These are phyloP conservation scores for Neolentinus lepideus DNA, from an alignment of 1,284 basidiomycete species.

Conservation along the genomic window DNA sequence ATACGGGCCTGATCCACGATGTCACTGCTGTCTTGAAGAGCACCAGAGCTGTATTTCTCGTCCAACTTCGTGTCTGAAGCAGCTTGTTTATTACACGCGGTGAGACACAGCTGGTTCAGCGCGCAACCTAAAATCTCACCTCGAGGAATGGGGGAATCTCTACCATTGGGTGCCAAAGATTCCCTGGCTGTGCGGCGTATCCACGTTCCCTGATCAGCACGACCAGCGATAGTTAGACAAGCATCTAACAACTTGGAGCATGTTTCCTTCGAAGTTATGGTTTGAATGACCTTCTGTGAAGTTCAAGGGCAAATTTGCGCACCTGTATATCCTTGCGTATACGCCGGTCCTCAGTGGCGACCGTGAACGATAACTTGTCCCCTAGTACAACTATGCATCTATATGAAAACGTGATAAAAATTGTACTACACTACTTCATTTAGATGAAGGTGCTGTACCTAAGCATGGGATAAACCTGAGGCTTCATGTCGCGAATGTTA, in stretches of 20 bases:
- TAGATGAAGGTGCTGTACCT: no score
- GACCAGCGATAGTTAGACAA: conserved; percentile 67
- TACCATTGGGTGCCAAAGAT: conserved; percentile 46
- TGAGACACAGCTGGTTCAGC: neutral
- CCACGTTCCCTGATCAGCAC: conserved; percentile 77
- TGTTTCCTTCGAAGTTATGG: conserved; percentile 49
- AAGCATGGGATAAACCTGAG: conserved; percentile 69
- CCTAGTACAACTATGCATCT: conserved; percentile 80
- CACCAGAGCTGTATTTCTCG: conserved; percentile 46
- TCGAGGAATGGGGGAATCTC: conserved; percentile 58
- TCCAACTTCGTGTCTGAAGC: conserved; percentile 37
- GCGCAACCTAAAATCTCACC: conserved; percentile 19
- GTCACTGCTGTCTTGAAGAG: conserved; percentile 35
- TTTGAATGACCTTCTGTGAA: neutral
- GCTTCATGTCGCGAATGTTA: conserved; percentile 54
- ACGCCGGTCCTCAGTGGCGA: conserved; percentile 84
- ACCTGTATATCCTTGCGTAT: conserved; percentile 89
- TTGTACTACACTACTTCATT: no score
- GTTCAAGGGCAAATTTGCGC: conserved; percentile 3
- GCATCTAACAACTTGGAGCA: conserved; percentile 84
- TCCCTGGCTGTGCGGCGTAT: conserved; percentile 64
- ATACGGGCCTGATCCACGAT: conserved; percentile 42
- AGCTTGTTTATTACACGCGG: conserved; percentile 6
- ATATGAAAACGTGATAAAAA: conserved; percentile 11
- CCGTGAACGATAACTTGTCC: conserved; percentile 82